Evolutionary conservation across 2,329 filamentous ascomycete species (phyloP).

Genomic region (Trematosphaeria pertusa): DNA sequence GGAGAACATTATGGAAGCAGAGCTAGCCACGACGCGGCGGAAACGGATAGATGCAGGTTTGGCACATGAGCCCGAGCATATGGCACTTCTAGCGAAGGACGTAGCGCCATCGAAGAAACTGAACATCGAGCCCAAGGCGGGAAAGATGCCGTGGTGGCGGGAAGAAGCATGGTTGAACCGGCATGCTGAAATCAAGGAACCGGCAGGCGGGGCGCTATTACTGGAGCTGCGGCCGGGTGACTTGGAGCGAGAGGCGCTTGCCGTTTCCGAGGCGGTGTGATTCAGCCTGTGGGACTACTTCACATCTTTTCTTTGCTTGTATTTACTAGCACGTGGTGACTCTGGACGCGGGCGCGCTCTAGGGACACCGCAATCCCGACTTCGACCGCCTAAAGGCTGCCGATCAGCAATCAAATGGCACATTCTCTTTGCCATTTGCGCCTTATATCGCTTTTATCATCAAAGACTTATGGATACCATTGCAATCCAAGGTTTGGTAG

Average conservation of each 20-base stretch:
- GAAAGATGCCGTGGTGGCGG: slow-evolving; percentile 45
- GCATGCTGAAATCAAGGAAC: slow-evolving; percentile 11
- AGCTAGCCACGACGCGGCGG: slow-evolving; percentile 57
- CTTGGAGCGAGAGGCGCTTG: slow-evolving; percentile 6
- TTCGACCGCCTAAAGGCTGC: too few species aligned
- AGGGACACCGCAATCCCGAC: too few species aligned
- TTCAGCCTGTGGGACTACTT: too few species aligned
- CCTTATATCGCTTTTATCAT: too few species aligned
- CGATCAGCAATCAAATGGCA: too few species aligned
- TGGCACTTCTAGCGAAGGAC: slow-evolving; percentile 47
- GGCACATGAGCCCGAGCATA: slow-evolving; percentile 35
- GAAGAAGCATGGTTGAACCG: slow-evolving; percentile 27
- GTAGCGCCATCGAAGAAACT: slow-evolving; percentile 41
- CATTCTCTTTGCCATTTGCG: too few species aligned
- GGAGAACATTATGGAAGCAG: slow-evolving; percentile 76
- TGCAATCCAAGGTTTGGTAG: too few species aligned
- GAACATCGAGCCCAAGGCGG: slow-evolving; percentile 27
- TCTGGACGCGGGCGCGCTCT: too few species aligned
- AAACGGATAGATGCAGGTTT: slow-evolving; percentile 44
- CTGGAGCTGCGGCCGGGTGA: slow-evolving; percentile 17
- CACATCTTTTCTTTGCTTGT: too few species aligned
- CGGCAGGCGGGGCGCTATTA: slow-evolving; percentile 6
- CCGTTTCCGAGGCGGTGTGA: slow-evolving; percentile 11
- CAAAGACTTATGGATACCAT: too few species aligned
- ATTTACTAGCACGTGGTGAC: too few species aligned